These are phyloP conservation scores for Peronospora belbahrii DNA, from an alignment of 352 stramenopile genomes.

Conservation along the genomic window DNA sequence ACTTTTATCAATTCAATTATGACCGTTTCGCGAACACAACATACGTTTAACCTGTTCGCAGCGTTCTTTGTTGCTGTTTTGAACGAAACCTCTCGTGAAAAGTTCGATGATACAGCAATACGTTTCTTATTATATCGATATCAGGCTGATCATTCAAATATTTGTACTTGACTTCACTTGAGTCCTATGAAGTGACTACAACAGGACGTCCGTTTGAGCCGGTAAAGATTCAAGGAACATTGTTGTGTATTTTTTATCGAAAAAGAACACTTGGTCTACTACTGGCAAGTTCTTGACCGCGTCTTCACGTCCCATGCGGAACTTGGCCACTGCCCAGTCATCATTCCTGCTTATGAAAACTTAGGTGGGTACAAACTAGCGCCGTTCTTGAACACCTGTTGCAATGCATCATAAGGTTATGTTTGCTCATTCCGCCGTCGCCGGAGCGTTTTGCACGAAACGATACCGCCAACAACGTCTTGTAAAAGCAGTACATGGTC, in stretches of 20 bases:
- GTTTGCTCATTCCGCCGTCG: constrained; percentile 68
- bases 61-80: too few species aligned
- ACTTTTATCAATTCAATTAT: too few species aligned
- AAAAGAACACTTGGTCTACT: constrained; percentile 55
- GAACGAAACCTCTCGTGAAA: too few species aligned
- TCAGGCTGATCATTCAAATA: too few species aligned
- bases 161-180: too few species aligned
- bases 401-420: constrained; percentile 60
- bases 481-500: constrained; percentile 69
- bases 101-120: too few species aligned
- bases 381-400: constrained; percentile 81
- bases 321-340: constrained; percentile 66
- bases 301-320: constrained; percentile 72
- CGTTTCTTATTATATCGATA: too few species aligned
- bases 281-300: constrained; percentile 59
- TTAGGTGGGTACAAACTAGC: constrained; percentile 69
- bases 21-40: too few species aligned
- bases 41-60: too few species aligned
- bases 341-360: constrained; percentile 67
- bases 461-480: constrained; percentile 43
- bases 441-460: constrained; percentile 72
- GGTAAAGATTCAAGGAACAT: not conserved
- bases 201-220: not conserved
- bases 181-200: not conserved
- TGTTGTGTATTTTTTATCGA: not conserved